Evolutionary conservation across 2,329 filamentous ascomycete genomes (phyloP).

Genomic region (Achaetomium macrosporum): DNA sequence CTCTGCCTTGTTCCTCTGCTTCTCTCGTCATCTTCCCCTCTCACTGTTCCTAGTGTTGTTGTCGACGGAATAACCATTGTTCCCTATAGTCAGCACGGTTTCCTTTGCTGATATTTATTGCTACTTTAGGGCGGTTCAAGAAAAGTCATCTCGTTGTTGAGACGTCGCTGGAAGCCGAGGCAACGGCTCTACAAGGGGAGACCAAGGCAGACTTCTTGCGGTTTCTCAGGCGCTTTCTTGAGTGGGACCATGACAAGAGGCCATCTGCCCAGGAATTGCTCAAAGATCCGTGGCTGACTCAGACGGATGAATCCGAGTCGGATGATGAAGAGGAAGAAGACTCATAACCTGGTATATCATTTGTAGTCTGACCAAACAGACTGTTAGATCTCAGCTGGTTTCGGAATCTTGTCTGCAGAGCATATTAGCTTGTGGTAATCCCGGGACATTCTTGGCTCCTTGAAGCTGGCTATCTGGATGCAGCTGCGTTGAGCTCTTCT

Average conservation of each 20-base stretch:
- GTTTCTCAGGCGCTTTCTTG: constrained; percentile 8
- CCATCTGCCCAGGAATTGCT: constrained; percentile 9
- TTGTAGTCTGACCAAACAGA: too few species aligned
- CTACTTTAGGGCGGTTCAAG: not conserved
- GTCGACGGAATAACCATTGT: not conserved
- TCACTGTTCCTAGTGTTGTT: too few species aligned
- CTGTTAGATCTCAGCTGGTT: too few species aligned
- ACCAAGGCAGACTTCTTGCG: constrained; percentile 1
- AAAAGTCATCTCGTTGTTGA: not conserved
- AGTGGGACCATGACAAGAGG: constrained; percentile 9
- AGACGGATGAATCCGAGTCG: constrained; percentile 43
- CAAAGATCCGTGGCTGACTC: constrained; percentile 4
- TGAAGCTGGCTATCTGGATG: too few species aligned
- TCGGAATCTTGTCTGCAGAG: too few species aligned
- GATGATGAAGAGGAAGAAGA: constrained; percentile 35
- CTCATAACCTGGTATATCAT: too few species aligned
- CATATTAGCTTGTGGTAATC: too few species aligned
- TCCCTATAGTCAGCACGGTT: too few species aligned
- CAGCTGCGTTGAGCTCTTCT: too few species aligned
- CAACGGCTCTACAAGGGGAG: constrained; percentile 4
- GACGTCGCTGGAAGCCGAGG: constrained; percentile 8
- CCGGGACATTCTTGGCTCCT: too few species aligned
- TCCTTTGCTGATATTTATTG: not conserved
- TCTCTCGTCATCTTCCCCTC: too few species aligned
- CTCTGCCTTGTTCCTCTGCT: too few species aligned